Evolutionary conservation across 345 rosid genomes (phyloP).

Genomic region (Schrenkiella parvula): DNA sequence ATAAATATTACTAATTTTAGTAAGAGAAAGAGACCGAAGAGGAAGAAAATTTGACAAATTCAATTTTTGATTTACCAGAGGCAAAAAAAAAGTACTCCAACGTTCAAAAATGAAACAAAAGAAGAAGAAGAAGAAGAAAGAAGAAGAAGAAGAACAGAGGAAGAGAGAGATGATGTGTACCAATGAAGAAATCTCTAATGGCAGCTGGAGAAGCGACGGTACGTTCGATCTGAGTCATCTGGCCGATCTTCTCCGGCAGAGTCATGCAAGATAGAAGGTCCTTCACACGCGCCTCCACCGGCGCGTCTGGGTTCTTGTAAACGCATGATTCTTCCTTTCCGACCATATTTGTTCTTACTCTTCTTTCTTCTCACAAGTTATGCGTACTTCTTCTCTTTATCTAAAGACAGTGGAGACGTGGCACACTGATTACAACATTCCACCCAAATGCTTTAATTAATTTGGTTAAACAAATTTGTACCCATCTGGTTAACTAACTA

Average conservation of each 20-base stretch:
- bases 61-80: neutral
- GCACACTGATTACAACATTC: neutral
- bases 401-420: neutral
- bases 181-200: conserved; percentile 20
- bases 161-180: neutral
- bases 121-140: neutral
- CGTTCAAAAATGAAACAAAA: neutral
- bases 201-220: conserved; percentile 11
- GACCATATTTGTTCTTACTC: conserved; percentile 1
- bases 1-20: neutral
- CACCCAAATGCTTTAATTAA: neutral
- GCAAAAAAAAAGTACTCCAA: neutral
- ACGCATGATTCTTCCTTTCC: conserved; percentile 9
- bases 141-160: neutral
- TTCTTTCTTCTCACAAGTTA: neutral
- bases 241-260: conserved; percentile 68
- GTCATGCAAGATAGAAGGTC: conserved; percentile 86
- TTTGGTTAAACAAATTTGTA: neutral
- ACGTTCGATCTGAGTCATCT: conserved; percentile 49
- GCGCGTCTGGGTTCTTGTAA: conserved; percentile 42
- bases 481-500: neutral
- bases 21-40: neutral
- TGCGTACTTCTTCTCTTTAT: neutral
- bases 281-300: conserved; percentile 59
- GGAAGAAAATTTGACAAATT: neutral